A percentile compares a stretch with the other conserved stretches of the same genome.
phyloP scores from a whole-genome alignment of 176 grass and related monocot genomes.

The Raddia guianensis region DNA sequence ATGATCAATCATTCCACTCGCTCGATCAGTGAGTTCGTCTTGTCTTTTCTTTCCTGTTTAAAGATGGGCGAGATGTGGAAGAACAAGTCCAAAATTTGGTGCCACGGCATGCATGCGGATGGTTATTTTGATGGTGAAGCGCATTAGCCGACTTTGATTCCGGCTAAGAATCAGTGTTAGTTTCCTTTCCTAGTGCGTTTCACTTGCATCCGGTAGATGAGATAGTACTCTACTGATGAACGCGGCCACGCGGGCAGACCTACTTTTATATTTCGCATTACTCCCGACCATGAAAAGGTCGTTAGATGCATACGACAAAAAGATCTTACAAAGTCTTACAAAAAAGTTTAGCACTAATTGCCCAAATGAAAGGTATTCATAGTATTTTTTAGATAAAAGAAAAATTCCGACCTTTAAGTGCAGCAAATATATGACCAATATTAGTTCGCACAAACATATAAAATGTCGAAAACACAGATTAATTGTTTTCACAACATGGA shows the following conservation, averaged over 20 bases:
- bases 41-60: not conserved
- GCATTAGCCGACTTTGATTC: constrained; percentile 44
- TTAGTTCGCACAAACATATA: too few relatives aligned
- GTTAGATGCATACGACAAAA: too few relatives aligned
- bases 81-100: constrained; percentile 27
- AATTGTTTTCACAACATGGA: too few relatives aligned
- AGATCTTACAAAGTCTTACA: too few relatives aligned
- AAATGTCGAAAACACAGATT: too few relatives aligned
- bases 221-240: not conserved
- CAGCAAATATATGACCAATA: too few relatives aligned
- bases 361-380: too few relatives aligned
- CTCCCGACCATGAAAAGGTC: too few relatives aligned
- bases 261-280: too few relatives aligned
- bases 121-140: constrained; percentile 20
- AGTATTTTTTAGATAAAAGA: too few relatives aligned
- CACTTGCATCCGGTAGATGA: not conserved
- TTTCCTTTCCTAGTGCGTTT: not conserved
- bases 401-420: too few relatives aligned
- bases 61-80: not conserved
- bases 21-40: not conserved
- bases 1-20: constrained; percentile 12
- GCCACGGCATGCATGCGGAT: not conserved
- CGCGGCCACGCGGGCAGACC: not conserved
- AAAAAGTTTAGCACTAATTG: too few relatives aligned
- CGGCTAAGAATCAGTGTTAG: not conserved